These are phyloP conservation scores for Stygiomarasmius scandens DNA, from an alignment of 1,284 basidiomycete species.

Conservation along the genomic window DNA sequence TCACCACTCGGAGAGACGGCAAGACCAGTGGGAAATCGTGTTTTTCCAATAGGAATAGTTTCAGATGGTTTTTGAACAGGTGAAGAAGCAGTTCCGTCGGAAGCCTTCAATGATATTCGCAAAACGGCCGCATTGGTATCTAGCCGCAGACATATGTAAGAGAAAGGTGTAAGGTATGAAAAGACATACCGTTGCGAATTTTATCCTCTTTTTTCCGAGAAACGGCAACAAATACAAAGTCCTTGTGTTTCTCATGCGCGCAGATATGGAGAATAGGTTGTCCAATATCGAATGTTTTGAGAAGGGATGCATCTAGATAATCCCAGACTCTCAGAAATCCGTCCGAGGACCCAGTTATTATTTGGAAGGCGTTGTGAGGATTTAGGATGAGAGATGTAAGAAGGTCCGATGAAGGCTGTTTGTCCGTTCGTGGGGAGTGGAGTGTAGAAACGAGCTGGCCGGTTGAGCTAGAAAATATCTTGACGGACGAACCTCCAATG, in stretches of 20 bases:
- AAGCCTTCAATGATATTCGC: slow-evolving; percentile 60
- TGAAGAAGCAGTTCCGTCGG: slow-evolving; percentile 43
- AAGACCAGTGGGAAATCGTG: slow-evolving; percentile 63
- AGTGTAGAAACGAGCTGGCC: slow-evolving; percentile 85
- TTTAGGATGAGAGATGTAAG: slow-evolving; percentile 82
- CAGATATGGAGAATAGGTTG: slow-evolving; percentile 78
- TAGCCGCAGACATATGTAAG: slow-evolving; percentile 18
- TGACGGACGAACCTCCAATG: slow-evolving; percentile 74
- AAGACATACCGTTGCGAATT: slow-evolving; percentile 44
- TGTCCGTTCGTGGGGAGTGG: slow-evolving; percentile 44
- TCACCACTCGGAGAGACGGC: slow-evolving; percentile 76
- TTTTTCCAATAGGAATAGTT: slow-evolving; percentile 68
- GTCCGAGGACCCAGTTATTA: slow-evolving; percentile 85
- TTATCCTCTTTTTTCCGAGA: slow-evolving; percentile 53
- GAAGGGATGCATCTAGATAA: slow-evolving; percentile 82
- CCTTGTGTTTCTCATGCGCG: slow-evolving; percentile 67
- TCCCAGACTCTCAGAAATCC: slow-evolving; percentile 92
- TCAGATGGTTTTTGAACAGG: slow-evolving; percentile 52
- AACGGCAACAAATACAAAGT: slow-evolving; percentile 71
- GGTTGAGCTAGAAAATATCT: slow-evolving; percentile 78
- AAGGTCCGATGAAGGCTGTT: slow-evolving; percentile 49
- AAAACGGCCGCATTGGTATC: slow-evolving; percentile 60
- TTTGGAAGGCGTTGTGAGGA: slow-evolving; percentile 87
- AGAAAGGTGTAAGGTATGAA: slow-evolving; percentile 4
- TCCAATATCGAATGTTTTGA: slow-evolving; percentile 73